Evolutionary conservation across 2,329 filamentous ascomycete species (phyloP), one percentile per base, ranked within the genome.

Genomic region (Pseudocercospora macadamiae): DNA sequence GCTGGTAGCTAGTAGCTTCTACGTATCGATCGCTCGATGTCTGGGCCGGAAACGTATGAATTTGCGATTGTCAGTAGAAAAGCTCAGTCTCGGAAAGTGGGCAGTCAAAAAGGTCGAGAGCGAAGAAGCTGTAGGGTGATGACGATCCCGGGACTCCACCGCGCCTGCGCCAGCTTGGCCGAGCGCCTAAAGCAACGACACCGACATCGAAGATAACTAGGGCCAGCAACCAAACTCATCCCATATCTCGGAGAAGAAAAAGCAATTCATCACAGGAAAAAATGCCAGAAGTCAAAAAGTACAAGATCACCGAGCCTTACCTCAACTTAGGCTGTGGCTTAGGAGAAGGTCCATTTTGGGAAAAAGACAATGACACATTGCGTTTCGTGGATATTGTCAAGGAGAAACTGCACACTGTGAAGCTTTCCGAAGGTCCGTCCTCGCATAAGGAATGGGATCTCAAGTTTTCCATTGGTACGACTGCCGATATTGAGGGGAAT

Each of bases 351-450:
- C 89, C 89, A 1, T 91, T 86, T 76, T 91, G 86, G 77, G 89
- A 92, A 73, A 78, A 82, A 59, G 77, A 77, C 19, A 85, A 82
- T 51, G 82, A 89, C 73, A 82, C 79, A 47, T 77, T 93, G 59
- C 89, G 90, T 64, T 92, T 91, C 73, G 85, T 93, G 62, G 93
- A 97, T 75, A 93, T 96, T 75, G 89, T 88, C 74, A 86, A 89
- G 71, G 83, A 89, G 71, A 85, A 86, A 61, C 71, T 96, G 45
- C 89, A 95, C 77, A 82, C 83, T 48, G 82, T 95, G 60, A 83
- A 90, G 67, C 79, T 96, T 21, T 71, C 75, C 48, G 77, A 83
- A 59, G 89, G 88, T 0, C 84, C 85, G 14, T 76, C 77, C 3
- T 90, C 89, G 34, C 68, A 70, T 72, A 83, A 71, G 76, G 74